Evolutionary conservation across 208 protist species (phyloP).

Genomic region (Tritrichomonas foetus): DNA sequence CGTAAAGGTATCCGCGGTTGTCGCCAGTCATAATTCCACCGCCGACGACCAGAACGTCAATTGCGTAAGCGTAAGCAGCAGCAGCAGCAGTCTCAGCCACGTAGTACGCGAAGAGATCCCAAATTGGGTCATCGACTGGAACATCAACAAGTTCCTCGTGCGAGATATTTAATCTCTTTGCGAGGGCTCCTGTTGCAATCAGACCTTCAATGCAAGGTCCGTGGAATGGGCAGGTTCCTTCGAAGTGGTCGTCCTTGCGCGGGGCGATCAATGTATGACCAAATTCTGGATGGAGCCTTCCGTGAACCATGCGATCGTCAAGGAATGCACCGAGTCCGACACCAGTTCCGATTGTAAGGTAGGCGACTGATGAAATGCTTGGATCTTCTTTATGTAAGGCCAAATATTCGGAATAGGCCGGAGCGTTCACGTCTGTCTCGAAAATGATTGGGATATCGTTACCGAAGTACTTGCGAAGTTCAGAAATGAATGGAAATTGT

Average conservation of each 20-base stretch:
- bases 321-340: constrained; percentile 63
- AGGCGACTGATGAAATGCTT: constrained; percentile 54
- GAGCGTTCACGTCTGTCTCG: constrained; percentile 22
- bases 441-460: not conserved
- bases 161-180: constrained; percentile 49
- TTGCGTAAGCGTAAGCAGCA: not conserved
- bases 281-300: constrained; percentile 64
- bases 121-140: constrained; percentile 59
- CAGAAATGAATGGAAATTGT: not conserved
- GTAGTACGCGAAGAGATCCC: constrained; percentile 54
- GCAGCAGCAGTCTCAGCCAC: constrained; percentile 41
- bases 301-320: constrained; percentile 59
- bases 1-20: not conserved
- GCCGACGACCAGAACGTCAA: constrained; percentile 46
- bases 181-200: constrained; percentile 56
- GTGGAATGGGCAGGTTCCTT: constrained; percentile 66
- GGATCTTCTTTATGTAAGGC: not conserved
- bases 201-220: constrained; percentile 63
- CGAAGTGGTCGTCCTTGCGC: constrained; percentile 50
- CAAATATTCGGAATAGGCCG: not conserved
- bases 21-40: constrained; percentile 45
- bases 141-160: constrained; percentile 44
- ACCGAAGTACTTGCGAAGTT: not conserved
- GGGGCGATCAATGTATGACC: constrained; percentile 56
- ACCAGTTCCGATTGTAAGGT: constrained; percentile 68